Evolutionary conservation across 2,329 filamentous ascomycete genomes (phyloP).

Genomic region (Ceratocystiopsis brevicomis): DNA sequence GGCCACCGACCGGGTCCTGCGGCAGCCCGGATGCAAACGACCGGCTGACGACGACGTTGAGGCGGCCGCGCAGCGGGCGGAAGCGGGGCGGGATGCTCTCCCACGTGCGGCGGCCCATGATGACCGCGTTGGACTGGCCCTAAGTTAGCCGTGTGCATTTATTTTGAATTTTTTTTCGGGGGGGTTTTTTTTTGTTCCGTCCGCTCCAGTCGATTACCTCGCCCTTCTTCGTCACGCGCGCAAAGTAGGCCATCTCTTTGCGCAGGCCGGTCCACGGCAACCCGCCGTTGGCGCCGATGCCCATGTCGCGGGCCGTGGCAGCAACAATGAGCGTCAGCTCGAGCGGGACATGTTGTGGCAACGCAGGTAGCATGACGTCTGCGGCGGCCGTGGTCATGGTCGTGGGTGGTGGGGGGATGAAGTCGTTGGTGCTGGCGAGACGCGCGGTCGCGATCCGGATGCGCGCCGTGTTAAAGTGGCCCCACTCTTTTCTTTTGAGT

Average conservation of each 20-base stretch:
- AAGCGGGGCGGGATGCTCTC: constrained; percentile 67
- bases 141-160: no score
- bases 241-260: constrained; percentile 90
- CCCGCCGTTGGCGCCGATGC: constrained; percentile 61
- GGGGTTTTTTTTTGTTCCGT: no score
- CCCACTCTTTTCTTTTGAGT: no score
- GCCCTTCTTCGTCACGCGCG: constrained; percentile 61
- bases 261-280: constrained; percentile 81
- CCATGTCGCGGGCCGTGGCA: constrained; percentile 63
- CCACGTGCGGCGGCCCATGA: constrained; percentile 98
- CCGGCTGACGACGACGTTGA: constrained; percentile 67
- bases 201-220: constrained; percentile 13
- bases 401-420: no score
- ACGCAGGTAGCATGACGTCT: constrained; percentile 2
- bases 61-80: constrained; percentile 57
- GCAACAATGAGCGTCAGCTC: constrained; percentile 84
- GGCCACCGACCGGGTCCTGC: constrained; percentile 3
- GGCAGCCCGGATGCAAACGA: constrained; percentile 15
- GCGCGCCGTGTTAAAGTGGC: no score
- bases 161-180: no score
- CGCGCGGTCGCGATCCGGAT: no score
- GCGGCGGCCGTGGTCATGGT: constrained; percentile 12
- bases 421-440: no score
- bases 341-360: constrained; percentile 12
- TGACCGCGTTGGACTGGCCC: constrained; percentile 46